Base-by-base conservation (phyloP, 129 eudicot genomes). In the Dittrichia graveolens region DNA sequence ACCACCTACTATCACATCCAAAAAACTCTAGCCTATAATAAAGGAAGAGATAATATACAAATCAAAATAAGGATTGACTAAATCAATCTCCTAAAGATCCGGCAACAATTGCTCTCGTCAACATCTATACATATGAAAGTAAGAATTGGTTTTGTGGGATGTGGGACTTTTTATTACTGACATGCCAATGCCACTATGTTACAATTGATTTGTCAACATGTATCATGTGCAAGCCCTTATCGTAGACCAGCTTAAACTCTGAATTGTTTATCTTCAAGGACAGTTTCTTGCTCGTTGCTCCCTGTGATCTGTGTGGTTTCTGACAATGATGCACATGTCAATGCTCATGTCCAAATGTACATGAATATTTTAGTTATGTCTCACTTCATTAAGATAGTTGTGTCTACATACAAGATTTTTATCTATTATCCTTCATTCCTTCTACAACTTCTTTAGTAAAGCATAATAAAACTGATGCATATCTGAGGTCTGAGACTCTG, bases 151-250 rank as follows among this genome's bases (percentile, higher is more conserved):
- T 62, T 62, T 63, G 40, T 19, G 39, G 53, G 34, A 64, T 44
- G 8, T 31, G 7, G 24, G 58, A 35, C 37, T 67, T 46, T 68
- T 46, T 49, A 11, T 68, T n/a, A 8, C 8, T 19, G n/a, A n/a
- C n/a, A n/a, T n/a, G n/a, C n/a, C n/a, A n/a, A n/a, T n/a, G n/a
- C n/a, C n/a, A n/a, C n/a, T n/a, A n/a, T n/a, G n/a, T n/a, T n/a
- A n/a, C n/a, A n/a, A n/a, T n/a, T n/a, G n/a, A n/a, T n/a, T n/a
- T n/a, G n/a, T n/a, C n/a, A n/a, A n/a, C n/a, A n/a, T n/a, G n/a
- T n/a, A n/a, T n/a, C n/a, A 18, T 70, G 64, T 71, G 67, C 43
- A 57, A 71, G 57, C 67, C 52, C 52, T 71, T 40, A 59, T 58
- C 14, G 47, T 44, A 46, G 47, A 59, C 45, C 59, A 44, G n/a